A percentile compares a stretch with the other conserved stretches of the same genome.
These are phyloP conservation scores for Aspergillus spinulosporus DNA, from an alignment of 2,329 filamentous ascomycete genomes.

Conservation along the genomic window DNA sequence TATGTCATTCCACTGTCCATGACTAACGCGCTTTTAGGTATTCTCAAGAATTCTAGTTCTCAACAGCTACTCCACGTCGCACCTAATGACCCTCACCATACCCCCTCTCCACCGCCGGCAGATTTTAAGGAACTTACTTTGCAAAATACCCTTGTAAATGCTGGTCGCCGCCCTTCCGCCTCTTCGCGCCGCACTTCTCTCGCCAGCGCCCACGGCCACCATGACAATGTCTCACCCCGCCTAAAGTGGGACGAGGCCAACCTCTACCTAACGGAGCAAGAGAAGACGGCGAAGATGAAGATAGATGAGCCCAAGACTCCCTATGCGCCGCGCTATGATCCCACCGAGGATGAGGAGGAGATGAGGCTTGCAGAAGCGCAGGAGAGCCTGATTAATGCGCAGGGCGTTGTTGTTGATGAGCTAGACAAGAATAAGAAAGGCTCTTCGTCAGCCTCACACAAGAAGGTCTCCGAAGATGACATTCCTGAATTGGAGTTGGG, in stretches of 20 bases:
- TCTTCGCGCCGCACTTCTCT: constrained; percentile 70
- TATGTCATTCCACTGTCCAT: not conserved
- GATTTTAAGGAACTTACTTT: constrained; percentile 83
- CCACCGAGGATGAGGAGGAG: constrained; percentile 80
- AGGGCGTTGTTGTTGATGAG: constrained; percentile 69
- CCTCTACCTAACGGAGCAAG: constrained; percentile 93
- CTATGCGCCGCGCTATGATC: constrained; percentile 89
- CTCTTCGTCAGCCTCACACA: constrained; percentile 33
- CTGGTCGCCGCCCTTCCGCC: constrained; percentile 77
- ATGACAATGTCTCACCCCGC: constrained; percentile 66
- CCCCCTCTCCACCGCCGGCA: constrained; percentile 47
- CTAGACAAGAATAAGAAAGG: constrained; percentile 54
- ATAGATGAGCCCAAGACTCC: constrained; percentile 98
- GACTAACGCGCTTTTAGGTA: constrained; percentile 58
- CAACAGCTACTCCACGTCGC: constrained; percentile 58
- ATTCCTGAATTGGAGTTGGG: constrained; percentile 91
- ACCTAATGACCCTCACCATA: constrained; percentile 26
- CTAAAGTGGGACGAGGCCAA: constrained; percentile 99
- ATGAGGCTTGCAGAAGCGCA: constrained; percentile 33
- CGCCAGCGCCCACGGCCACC: constrained; percentile 50
- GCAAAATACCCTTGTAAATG: constrained; percentile 92
- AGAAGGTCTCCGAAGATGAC: constrained; percentile 63
- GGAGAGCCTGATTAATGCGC: constrained; percentile 60
- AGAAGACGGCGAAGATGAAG: constrained; percentile 96
- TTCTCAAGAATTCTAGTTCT: constrained; percentile 77